phyloP scores from a whole-genome alignment of 257 asterid species.

The Gentiana macrophylla region DNA sequence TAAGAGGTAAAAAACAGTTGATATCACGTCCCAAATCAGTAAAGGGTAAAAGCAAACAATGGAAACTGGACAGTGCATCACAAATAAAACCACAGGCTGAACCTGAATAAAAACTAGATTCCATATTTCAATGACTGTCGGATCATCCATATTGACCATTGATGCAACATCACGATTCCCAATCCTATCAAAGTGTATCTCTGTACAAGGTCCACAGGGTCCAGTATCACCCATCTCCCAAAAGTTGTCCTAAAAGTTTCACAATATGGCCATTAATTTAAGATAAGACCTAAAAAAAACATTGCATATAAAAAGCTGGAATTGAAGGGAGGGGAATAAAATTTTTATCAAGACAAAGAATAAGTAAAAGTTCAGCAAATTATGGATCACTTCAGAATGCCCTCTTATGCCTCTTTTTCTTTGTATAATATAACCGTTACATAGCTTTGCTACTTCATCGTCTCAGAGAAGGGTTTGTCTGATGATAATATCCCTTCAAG shows the following conservation, averaged over 20 bases:
- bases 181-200: constrained; percentile 88
- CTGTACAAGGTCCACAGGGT: constrained; percentile 99
- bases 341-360: too few species aligned
- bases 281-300: too few species aligned
- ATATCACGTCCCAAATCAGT: background rate
- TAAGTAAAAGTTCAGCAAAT: too few species aligned
- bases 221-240: constrained; percentile 99
- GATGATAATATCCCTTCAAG: too few species aligned
- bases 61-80: background rate
- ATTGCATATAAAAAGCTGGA: too few species aligned
- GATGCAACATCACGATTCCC: constrained; percentile 91
- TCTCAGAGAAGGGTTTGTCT: too few species aligned
- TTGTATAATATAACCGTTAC: too few species aligned
- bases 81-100: constrained; percentile 41
- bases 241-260: constrained; percentile 58
- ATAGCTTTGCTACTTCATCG: too few species aligned
- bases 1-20: background rate
- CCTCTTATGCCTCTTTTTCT: too few species aligned
- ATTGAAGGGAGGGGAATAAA: too few species aligned
- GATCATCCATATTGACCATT: constrained; percentile 84
- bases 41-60: background rate
- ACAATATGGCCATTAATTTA: too few species aligned
- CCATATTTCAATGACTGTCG: constrained; percentile 98
- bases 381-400: too few species aligned
- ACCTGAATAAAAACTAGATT: constrained; percentile 98